A percentile compares a stretch with the other conserved stretches of the same genome.
Conservation (phyloP, 805 yeast species). For the Candida ipomoeae region DNA sequence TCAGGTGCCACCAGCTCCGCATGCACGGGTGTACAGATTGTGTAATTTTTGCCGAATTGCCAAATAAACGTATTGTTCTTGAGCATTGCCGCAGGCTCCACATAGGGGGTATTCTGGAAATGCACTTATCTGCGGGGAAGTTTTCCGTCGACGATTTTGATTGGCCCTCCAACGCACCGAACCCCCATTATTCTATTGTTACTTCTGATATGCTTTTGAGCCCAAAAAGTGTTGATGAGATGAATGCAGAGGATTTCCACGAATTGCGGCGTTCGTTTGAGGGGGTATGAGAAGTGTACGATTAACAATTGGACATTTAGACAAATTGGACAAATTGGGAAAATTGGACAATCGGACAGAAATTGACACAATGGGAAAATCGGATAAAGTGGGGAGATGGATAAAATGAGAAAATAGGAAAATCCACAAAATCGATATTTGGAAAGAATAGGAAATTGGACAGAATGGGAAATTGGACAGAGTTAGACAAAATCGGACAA, state of each 20-base stretch:
- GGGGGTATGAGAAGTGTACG: too few species aligned
- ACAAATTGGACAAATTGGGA: too few species aligned
- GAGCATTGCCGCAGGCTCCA: slow-evolving; percentile 24
- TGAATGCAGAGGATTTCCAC: background rate
- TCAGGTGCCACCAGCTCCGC: slow-evolving; percentile 18
- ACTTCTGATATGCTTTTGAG: background rate
- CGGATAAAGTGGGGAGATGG: too few species aligned
- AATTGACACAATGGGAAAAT: too few species aligned
- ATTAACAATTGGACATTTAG: too few species aligned
- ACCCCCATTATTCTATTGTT: slow-evolving; percentile 3
- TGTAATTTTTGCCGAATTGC: slow-evolving; percentile 18
- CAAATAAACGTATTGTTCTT: slow-evolving; percentile 24
- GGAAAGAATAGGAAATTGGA: too few species aligned
- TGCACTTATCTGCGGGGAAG: background rate
- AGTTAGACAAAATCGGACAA: too few species aligned
- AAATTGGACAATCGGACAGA: too few species aligned
- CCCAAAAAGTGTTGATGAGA: background rate
- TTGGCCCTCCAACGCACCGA: slow-evolving; percentile 12
- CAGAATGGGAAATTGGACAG: too few species aligned
- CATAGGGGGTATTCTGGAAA: slow-evolving; percentile 4
- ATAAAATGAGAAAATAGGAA: too few species aligned
- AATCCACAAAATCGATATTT: too few species aligned
- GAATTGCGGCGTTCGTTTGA: background rate
- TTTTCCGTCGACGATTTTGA: slow-evolving; percentile 15
- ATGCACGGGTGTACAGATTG: slow-evolving; percentile 12